Evolutionary conservation across 1,139 yeast genomes (phyloP), one percentile per base, ranked within the genome.

Genomic region (Hanseniaspora gamundiae): DNA sequence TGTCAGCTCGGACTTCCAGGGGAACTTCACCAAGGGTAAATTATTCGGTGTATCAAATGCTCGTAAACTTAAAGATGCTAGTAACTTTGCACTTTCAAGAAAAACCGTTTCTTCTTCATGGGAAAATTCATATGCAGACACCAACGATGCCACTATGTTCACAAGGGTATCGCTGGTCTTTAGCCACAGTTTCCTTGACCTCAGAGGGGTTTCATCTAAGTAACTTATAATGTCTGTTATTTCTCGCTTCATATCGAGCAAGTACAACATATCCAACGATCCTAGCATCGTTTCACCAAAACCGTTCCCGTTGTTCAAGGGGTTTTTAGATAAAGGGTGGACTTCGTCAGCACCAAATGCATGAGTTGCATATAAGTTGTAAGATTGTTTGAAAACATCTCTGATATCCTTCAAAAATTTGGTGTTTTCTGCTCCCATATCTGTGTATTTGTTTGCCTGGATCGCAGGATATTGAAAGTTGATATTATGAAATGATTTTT

Each of bases 301-400:
- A 1, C 74, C 74, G 27, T 66, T 59, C 49, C 70, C 71, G 2
- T 73, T 66, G 47, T 70, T 65, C 13, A 52, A 43, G 0, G 62
- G 58, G 20, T 45, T 40, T 20, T 57, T 54, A 0, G 68, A 49
- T 1, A 69, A 46, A 1, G 76, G 76, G 19, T 50, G 51, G 5
- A 71, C 57, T 46, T 76, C 79, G 67, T 80, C 88, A 69, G 73
- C 78, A 4, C 85, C 86, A 76, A 80, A 77, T 0, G 78, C 86
- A 49, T 68, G 60, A 19, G 20, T 63, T 48, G 74, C 78, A 56
- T 80, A 80, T 20, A 72, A 66, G 42, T 64, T 64, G 85, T 85
- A 80, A 9, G 80, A 72, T 36, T 67, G 70, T 52, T 66, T 54
- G 57, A 80, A 76, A 5, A 73, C 81, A 20, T 64, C 60, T 49